phyloP scores from a whole-genome alignment of 805 yeast genomes.

The Pichia kluyveri region DNA sequence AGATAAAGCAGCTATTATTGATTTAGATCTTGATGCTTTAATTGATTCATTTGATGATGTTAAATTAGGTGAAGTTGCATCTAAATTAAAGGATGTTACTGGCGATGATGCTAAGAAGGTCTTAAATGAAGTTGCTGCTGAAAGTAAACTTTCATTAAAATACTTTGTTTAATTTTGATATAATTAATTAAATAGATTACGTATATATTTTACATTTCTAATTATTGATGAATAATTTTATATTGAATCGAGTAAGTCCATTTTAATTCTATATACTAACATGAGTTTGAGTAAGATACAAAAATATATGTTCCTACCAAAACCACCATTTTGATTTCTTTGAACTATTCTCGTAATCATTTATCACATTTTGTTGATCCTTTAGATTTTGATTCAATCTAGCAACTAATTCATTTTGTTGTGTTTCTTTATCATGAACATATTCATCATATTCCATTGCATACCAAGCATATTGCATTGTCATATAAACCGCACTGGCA shows the following conservation, averaged over 20 bases:
- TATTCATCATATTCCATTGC: conserved; percentile 24
- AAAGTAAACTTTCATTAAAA: conserved; percentile 12
- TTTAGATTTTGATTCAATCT: conserved; percentile 21
- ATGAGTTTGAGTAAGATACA: too few relatives aligned
- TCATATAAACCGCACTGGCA: conserved; percentile 25
- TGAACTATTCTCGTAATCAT: background rate
- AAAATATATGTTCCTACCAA: background rate
- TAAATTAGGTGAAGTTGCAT: conserved; percentile 67
- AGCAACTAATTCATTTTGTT: conserved; percentile 17
- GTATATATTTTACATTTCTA: background rate
- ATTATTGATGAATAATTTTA: too few relatives aligned
- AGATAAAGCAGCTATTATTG: conserved; percentile 55
- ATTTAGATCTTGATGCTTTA: conserved; percentile 70
- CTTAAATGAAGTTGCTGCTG: conserved; percentile 46
- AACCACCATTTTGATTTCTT: conserved; percentile 5
- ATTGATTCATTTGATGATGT: conserved; percentile 75
- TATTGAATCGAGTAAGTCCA: too few relatives aligned
- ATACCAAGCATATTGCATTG: conserved; percentile 26
- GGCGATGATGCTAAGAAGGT: conserved; percentile 50
- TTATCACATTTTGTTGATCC: conserved; percentile 13
- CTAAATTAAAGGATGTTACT: conserved; percentile 49
- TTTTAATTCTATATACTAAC: background rate
- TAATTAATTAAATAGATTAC: conserved; percentile 7
- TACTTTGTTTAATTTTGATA: conserved; percentile 4
- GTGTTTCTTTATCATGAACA: conserved; percentile 15